phyloP scores from a whole-genome alignment of 2,329 filamentous ascomycete species.

The Sporothrix sp. region DNA sequence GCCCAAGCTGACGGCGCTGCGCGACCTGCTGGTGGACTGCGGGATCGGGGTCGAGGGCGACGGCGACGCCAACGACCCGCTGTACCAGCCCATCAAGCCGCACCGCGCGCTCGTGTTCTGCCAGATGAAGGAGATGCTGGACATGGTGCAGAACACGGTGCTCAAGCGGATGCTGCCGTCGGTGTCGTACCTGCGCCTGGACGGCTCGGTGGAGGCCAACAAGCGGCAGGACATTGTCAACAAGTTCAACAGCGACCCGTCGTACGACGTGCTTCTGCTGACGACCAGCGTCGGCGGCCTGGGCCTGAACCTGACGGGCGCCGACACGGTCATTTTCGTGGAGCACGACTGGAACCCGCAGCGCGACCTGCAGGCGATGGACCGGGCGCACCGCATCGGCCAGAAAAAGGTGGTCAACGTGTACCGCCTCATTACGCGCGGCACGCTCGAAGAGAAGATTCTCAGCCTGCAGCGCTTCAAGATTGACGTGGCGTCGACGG shows the following conservation, averaged over 20 bases:
- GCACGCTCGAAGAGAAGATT: constrained; percentile 97
- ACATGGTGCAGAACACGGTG: constrained; percentile 95
- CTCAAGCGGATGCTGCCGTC: constrained; percentile 83
- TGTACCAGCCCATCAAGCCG: constrained; percentile 79
- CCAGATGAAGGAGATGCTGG: constrained; percentile 99
- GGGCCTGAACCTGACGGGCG: constrained; percentile 89
- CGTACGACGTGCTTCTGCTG: constrained; percentile 85
- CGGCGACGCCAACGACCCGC: constrained; percentile 46
- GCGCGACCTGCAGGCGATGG: constrained; percentile 98
- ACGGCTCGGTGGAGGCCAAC: constrained; percentile 84
- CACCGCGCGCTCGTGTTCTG: constrained; percentile 96
- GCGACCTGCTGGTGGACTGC: constrained; percentile 93
- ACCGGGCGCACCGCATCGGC: constrained; percentile 92
- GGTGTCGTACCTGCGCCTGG: constrained; percentile 87
- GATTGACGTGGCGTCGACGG: constrained; percentile 94
- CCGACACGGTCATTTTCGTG: constrained; percentile 97
- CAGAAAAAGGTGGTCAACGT: constrained; percentile 99
- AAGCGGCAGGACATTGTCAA: constrained; percentile 97
- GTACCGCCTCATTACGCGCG: constrained; percentile 89
- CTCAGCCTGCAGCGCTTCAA: constrained; percentile 97
- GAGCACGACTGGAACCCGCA: constrained; percentile 99
- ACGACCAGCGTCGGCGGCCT: constrained; percentile 94
- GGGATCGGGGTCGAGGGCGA: constrained; percentile 77
- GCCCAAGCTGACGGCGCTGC: constrained; percentile 81
- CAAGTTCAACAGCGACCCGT: constrained; percentile 95